phyloP scores from a whole-genome alignment of 768 basidiomycete genomes.

The Leccinum disarticulatum region DNA sequence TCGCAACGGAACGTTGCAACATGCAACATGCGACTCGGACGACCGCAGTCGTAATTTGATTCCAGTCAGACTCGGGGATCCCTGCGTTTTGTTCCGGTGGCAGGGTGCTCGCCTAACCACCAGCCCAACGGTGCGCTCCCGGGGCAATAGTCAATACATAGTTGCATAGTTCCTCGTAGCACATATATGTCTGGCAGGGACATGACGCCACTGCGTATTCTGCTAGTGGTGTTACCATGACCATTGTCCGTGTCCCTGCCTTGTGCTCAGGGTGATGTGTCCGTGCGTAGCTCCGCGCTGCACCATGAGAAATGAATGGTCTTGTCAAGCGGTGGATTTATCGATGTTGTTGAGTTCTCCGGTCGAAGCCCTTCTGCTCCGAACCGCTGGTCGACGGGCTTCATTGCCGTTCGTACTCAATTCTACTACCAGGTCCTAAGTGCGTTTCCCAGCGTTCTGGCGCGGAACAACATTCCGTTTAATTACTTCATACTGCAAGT shows the following conservation, averaged over 20 bases:
- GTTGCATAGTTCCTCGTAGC: slow-evolving; percentile 1
- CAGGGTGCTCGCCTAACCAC: background rate
- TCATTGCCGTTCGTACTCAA: background rate
- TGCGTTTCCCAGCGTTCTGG: slow-evolving; percentile 6
- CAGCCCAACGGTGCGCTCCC: slow-evolving; percentile 3
- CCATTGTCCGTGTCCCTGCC: slow-evolving; percentile 2
- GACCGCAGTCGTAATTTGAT: background rate
- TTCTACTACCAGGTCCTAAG: background rate
- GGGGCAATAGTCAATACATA: slow-evolving; percentile 8
- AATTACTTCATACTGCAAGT: slow-evolving; percentile 7
- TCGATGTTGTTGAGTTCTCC: background rate
- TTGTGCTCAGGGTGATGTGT: slow-evolving; percentile 23
- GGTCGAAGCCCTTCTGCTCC: background rate
- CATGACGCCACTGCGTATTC: slow-evolving; percentile 28
- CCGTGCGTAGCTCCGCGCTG: slow-evolving; percentile 19
- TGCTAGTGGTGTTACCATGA: slow-evolving; percentile 3
- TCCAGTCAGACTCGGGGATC: background rate
- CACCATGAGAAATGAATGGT: slow-evolving; percentile 19
- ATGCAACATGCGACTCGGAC: background rate
- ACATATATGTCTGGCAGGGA: slow-evolving; percentile 9
- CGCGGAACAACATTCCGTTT: slow-evolving; percentile 9
- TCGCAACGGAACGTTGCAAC: background rate
- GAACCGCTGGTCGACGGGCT: background rate
- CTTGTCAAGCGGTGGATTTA: background rate
- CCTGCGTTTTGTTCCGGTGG: background rate